phyloP scores from a whole-genome alignment of 1,139 yeast genomes.

The Kodamaea ohmeri region DNA sequence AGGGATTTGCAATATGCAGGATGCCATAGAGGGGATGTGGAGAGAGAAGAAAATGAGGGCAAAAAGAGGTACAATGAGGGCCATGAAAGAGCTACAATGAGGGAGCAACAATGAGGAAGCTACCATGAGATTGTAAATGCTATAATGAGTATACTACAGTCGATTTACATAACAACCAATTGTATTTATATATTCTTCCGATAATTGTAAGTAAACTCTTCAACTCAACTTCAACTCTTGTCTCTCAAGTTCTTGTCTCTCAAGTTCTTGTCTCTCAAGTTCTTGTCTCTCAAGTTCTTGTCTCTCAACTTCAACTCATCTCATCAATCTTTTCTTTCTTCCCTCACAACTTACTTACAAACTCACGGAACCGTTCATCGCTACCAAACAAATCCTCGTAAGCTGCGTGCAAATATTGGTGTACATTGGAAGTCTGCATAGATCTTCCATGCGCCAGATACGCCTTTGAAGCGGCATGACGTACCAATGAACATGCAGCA shows the following conservation, averaged over 20 bases:
- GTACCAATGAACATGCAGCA: conserved; percentile 69
- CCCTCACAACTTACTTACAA: not conserved
- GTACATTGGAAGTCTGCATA: conserved; percentile 82
- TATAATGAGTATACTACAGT: not conserved
- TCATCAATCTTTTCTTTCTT: not conserved
- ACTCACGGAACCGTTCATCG: not conserved
- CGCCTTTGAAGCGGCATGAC: conserved; percentile 66
- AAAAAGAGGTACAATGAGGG: too few species aligned
- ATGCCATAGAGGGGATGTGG: not conserved
- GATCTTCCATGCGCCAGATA: conserved; percentile 66
- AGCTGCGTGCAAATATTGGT: conserved; percentile 54
- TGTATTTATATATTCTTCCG: too few species aligned
- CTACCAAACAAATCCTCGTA: conserved; percentile 42
- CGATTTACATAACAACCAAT: too few species aligned
- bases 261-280: too few species aligned
- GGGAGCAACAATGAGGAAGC: too few species aligned
- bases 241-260: too few species aligned
- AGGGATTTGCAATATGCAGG: conserved; percentile 1
- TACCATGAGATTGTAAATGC: too few species aligned
- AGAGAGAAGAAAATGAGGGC: not conserved
- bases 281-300: too few species aligned
- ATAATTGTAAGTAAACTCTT: too few species aligned
- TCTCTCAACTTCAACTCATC: not conserved
- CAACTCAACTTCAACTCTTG: too few species aligned
- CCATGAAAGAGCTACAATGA: too few species aligned